Base-by-base conservation (phyloP, 805 yeast species). In the Ogataea ganodermae region DNA sequence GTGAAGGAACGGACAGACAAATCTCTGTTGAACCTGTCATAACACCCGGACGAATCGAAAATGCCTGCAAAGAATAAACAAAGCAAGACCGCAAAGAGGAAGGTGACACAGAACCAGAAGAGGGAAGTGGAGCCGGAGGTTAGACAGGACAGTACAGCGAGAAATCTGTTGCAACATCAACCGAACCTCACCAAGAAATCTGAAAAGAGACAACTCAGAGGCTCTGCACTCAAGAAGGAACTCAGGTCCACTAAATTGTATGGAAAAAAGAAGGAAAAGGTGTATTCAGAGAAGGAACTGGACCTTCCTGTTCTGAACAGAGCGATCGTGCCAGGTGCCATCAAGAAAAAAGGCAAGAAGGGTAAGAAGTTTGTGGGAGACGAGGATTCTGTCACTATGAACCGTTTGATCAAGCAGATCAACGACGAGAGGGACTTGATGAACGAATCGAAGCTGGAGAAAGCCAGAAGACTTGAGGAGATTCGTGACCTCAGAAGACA, bases 381-480 rank as follows among this genome's bases (percentile, higher is more conserved):
- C 59, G 76, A 80, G 56, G 89, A 89, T 61, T 66, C 76, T 12
- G 61, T 80, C 38, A 75, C 79, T 26, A 61, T 89, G 69, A 79
- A 78, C 53, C 76, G 95, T 66, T 74, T 92, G 50, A 81, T 91
- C 44, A 84, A 83, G 54, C 80, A 85, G 26, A 89, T 94, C 46
- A 90, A 89, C 58, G 96, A 90, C 62, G 80, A 84, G 51, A 76
- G 83, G 54, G 97, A 92, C 52, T 76, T 79, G 35, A 78, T 81
- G 7, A 83, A 85, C 58, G 96, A 91, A 61, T 86, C 96, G 56
- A 94, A 90, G 68, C 73, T 94, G 47, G 99, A 92, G 63, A 89
- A 88, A 62, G 84, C 96, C 0, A 81, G 88, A 62, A 83, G 96
- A 67, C 74, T 94, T 40, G 97, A 92, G 67, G 96, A 88, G 57